Evolutionary conservation across 768 basidiomycete species (phyloP).

Genomic region (Podaxis sp.): DNA sequence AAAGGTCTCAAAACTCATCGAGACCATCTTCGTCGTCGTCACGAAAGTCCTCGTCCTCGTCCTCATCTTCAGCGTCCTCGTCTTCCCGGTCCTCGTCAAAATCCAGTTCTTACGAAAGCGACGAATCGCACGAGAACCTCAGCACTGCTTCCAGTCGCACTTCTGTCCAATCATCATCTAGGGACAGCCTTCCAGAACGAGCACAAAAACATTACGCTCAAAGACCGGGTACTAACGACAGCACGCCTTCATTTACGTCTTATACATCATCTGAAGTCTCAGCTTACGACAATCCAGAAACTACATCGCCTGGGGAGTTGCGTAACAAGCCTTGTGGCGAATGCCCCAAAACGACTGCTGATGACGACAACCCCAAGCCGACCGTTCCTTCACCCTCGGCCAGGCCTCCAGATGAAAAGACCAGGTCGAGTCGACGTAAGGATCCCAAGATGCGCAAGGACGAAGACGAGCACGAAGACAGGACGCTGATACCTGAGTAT

Average conservation of each 20-base stretch:
- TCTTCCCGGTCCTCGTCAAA: slow-evolving; percentile 10
- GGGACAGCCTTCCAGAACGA: not conserved
- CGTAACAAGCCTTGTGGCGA: not conserved
- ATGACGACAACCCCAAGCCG: not conserved
- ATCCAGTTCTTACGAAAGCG: not conserved
- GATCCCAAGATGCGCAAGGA: not conserved
- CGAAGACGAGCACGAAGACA: not conserved
- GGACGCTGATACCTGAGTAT: slow-evolving; percentile 5
- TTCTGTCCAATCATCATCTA: not conserved
- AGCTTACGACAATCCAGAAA: slow-evolving; percentile 1
- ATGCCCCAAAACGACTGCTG: not conserved
- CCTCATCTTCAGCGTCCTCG: slow-evolving; percentile 11
- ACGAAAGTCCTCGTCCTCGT: not conserved
- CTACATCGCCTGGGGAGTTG: not conserved
- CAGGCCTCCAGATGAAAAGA: not conserved
- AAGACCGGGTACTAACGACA: not conserved
- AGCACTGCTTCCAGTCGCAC: not conserved
- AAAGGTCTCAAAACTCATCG: not conserved
- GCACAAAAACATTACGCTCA: not conserved
- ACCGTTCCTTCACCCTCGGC: not conserved
- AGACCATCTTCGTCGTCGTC: slow-evolving; percentile 4
- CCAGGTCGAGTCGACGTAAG: not conserved
- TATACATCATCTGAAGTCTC: slow-evolving; percentile 1
- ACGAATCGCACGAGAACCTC: not conserved
- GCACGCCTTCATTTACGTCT: not conserved